phyloP scores from a whole-genome alignment of 495 filamentous ascomycete species.

The Aspergillus campestris region DNA sequence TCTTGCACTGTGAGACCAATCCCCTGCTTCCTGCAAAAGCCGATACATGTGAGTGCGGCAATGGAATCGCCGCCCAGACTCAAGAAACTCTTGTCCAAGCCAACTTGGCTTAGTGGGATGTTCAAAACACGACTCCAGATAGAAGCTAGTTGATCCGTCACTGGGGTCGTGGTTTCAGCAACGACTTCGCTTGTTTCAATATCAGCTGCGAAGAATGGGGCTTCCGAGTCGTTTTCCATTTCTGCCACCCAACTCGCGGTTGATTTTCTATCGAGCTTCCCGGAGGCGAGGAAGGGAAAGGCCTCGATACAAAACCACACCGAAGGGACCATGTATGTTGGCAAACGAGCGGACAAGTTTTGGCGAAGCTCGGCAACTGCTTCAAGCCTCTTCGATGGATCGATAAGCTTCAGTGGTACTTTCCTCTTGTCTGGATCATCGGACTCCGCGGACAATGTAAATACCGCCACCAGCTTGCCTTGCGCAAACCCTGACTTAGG shows the following conservation, averaged over 20 bases:
- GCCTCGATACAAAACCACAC: slow-evolving; percentile 41
- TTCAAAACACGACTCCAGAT: slow-evolving; percentile 50
- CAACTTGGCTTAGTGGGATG: slow-evolving; percentile 36
- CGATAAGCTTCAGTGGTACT: slow-evolving; percentile 20
- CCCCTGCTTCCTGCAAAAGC: slow-evolving; percentile 40
- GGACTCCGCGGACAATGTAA: slow-evolving; percentile 20
- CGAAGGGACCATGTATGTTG: slow-evolving; percentile 49
- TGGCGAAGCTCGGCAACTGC: slow-evolving; percentile 25
- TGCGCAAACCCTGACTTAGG: slow-evolving; percentile 33
- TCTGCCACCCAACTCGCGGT: slow-evolving; percentile 25
- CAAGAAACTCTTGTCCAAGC: slow-evolving; percentile 52
- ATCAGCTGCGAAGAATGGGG: neutral
- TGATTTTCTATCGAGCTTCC: slow-evolving; percentile 45
- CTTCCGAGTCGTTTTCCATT: slow-evolving; percentile 25
- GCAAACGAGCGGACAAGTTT: slow-evolving; percentile 24
- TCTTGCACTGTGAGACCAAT: slow-evolving; percentile 48
- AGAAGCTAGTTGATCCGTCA: slow-evolving; percentile 27
- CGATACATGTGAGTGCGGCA: slow-evolving; percentile 57
- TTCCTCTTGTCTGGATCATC: slow-evolving; percentile 15
- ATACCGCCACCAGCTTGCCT: slow-evolving; percentile 32
- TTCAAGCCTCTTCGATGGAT: slow-evolving; percentile 12
- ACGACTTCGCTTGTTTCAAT: slow-evolving; percentile 1
- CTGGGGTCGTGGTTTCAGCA: slow-evolving; percentile 15
- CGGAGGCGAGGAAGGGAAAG: slow-evolving; percentile 43
- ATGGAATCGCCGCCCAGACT: slow-evolving; percentile 62